These are phyloP conservation scores for Myriosclerotinia duriaeana DNA, from an alignment of 2,329 filamentous ascomycete genomes.

Conservation along the genomic window DNA sequence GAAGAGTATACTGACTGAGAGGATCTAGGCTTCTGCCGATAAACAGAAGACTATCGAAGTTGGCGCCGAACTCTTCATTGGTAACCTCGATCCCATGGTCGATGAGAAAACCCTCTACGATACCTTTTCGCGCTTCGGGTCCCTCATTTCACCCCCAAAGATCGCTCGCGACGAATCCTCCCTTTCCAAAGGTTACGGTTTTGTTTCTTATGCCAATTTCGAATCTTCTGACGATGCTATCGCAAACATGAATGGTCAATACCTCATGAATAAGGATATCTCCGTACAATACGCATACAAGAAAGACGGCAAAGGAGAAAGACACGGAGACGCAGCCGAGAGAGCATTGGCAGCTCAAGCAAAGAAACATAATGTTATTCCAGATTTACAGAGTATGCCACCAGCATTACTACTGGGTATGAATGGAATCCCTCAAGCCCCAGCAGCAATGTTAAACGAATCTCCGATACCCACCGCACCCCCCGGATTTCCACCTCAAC, in stretches of 20 bases:
- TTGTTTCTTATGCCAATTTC: constrained; percentile 90
- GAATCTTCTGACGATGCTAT: constrained; percentile 91
- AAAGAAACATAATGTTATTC: constrained; percentile 88
- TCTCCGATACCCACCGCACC: constrained; percentile 29
- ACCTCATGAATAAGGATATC: constrained; percentile 94
- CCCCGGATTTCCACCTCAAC: constrained; percentile 34
- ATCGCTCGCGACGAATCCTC: constrained; percentile 87
- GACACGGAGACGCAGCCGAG: constrained; percentile 93
- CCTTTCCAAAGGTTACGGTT: constrained; percentile 91
- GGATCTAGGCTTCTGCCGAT: constrained; percentile 67
- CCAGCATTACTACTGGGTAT: constrained; percentile 41
- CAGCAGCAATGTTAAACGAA: constrained; percentile 43
- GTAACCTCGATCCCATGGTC: constrained; percentile 90
- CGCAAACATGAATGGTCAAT: constrained; percentile 91
- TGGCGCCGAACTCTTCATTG: constrained; percentile 94
- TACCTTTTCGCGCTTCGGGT: constrained; percentile 89
- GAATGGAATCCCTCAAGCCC: constrained; percentile 46
- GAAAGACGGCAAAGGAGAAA: constrained; percentile 96
- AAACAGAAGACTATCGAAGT: constrained; percentile 93
- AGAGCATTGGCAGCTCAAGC: constrained; percentile 87
- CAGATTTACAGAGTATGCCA: constrained; percentile 53
- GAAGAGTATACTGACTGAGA: not conserved
- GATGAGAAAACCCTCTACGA: constrained; percentile 96
- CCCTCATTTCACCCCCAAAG: constrained; percentile 80
- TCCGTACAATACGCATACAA: constrained; percentile 98